These are phyloP conservation scores for Corylus heterophylla DNA, from an alignment of 306 rosid genomes.

Conservation along the genomic window DNA sequence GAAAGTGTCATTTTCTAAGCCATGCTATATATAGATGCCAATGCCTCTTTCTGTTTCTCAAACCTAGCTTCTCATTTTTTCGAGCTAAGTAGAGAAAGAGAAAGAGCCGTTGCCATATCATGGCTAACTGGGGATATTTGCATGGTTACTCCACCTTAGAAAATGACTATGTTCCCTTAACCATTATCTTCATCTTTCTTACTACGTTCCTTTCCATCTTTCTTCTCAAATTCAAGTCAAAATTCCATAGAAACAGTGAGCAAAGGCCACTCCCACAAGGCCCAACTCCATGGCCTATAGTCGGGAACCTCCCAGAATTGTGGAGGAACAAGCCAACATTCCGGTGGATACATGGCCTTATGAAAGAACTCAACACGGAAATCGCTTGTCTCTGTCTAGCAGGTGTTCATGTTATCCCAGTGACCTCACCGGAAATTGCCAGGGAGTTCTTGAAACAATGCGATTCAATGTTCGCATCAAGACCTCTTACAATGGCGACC, in stretches of 20 bases:
- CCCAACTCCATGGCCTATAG: conserved; percentile 48
- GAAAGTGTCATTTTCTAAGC: too few species aligned
- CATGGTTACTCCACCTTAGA: not conserved
- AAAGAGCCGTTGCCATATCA: too few species aligned
- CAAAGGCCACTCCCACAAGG: conserved; percentile 31
- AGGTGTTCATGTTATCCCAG: conserved; percentile 38
- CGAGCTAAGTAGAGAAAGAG: too few species aligned
- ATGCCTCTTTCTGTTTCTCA: too few species aligned
- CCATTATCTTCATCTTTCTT: not conserved
- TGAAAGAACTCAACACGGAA: conserved; percentile 40
- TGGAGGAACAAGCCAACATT: conserved; percentile 23
- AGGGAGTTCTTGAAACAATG: conserved; percentile 41
- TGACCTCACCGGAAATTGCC: conserved; percentile 34
- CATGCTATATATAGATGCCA: too few species aligned
- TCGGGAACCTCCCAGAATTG: conserved; percentile 44
- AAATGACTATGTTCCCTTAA: not conserved
- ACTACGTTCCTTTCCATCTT: not conserved
- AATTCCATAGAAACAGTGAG: not conserved
- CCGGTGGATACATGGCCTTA: conserved; percentile 39
- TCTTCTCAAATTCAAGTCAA: not conserved
- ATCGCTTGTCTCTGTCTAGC: conserved; percentile 53
- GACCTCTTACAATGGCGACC: conserved; percentile 26
- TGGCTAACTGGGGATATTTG: too few species aligned
- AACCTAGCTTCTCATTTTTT: too few species aligned
- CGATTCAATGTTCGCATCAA: conserved; percentile 43